These are phyloP conservation scores for Pseudogymnoascus sp. DNA, from an alignment of 2,329 filamentous ascomycete species.

Conservation along the genomic window DNA sequence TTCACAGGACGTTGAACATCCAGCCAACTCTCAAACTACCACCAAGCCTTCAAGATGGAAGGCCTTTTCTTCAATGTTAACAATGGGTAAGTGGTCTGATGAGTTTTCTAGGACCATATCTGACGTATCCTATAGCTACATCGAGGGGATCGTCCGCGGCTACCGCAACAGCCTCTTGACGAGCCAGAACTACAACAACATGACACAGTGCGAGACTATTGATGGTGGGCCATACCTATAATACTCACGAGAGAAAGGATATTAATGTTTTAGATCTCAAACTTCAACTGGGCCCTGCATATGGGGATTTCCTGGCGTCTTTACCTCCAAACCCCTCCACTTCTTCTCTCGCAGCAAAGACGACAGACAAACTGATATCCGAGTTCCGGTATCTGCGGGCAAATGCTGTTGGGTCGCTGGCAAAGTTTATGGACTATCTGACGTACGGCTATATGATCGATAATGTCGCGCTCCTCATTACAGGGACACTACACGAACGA, in stretches of 20 bases:
- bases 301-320: conserved; percentile 91
- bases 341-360: conserved; percentile 86
- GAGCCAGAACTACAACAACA: conserved; percentile 82
- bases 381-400: conserved; percentile 96
- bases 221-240: conserved; percentile 58
- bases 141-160: conserved; percentile 94
- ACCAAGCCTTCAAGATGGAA: conserved; percentile 57
- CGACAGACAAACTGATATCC: conserved; percentile 94
- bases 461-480: conserved; percentile 96
- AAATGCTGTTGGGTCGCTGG: conserved; percentile 83
- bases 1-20: conserved; percentile 4
- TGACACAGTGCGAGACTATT: conserved; percentile 96
- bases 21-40: conserved; percentile 1
- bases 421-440: conserved; percentile 95
- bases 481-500: conserved; percentile 91
- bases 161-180: conserved; percentile 94
- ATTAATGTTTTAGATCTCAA: conserved; percentile 69
- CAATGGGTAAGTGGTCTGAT: conserved; percentile 59
- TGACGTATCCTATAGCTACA: conserved; percentile 57
- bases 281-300: conserved; percentile 90
- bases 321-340: conserved; percentile 96
- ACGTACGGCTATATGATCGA: conserved; percentile 99
- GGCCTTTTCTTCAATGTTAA: conserved; percentile 92
- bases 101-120: conserved; percentile 18
- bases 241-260: background rate